Conservation (phyloP, 2,329 filamentous ascomycete species). For the Triangularia setosa region DNA sequence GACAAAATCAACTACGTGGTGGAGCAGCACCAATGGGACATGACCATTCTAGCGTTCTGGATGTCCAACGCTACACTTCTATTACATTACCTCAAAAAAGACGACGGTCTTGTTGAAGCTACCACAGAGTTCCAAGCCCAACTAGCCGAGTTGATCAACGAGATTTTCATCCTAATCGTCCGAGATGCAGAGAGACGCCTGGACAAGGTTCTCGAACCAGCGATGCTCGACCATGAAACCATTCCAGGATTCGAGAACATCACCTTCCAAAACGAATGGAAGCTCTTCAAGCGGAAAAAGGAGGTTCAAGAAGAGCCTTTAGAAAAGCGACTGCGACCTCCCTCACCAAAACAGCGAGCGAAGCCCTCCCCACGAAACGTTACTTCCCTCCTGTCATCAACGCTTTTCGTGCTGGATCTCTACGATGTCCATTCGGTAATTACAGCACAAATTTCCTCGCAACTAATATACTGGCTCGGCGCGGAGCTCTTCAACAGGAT, state of each 20-base stretch:
- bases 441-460: constrained; percentile 82
- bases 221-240: constrained; percentile 96
- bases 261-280: constrained; percentile 97
- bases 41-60: constrained; percentile 99
- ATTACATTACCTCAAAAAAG: constrained; percentile 96
- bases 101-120: constrained; percentile 71
- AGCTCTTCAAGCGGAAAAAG: constrained; percentile 86
- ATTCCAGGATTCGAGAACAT: constrained; percentile 97
- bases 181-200: constrained; percentile 91
- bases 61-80: constrained; percentile 93
- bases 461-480: constrained; percentile 93
- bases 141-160: constrained; percentile 90
- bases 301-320: constrained; percentile 86
- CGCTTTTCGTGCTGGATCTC: constrained; percentile 93
- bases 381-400: constrained; percentile 90
- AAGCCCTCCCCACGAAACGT: constrained; percentile 93
- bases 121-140: constrained; percentile 90
- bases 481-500: constrained; percentile 96
- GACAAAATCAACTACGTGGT: constrained; percentile 96
- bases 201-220: constrained; percentile 89
- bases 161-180: constrained; percentile 97
- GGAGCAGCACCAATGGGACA: constrained; percentile 96
- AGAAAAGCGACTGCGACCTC: constrained; percentile 87
- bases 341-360: constrained; percentile 86
- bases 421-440: constrained; percentile 99